phyloP scores from a whole-genome alignment of 192 early-diverging fungal species.

The Coemansia sp. region DNA sequence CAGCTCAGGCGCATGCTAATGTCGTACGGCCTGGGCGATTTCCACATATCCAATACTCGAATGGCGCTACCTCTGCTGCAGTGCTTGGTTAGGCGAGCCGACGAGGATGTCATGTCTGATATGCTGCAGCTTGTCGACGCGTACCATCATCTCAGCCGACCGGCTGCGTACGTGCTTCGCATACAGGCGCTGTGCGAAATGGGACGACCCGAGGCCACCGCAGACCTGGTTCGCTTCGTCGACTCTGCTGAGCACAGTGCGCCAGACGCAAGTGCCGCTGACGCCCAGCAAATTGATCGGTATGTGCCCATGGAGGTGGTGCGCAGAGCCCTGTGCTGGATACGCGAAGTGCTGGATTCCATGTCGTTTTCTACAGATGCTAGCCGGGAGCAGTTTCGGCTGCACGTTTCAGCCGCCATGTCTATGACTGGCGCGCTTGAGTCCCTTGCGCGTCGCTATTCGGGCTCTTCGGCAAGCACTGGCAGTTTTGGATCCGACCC shows the following conservation, averaged over 20 bases:
- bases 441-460: background rate
- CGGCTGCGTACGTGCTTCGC: slow-evolving; percentile 59
- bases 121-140: slow-evolving; percentile 62
- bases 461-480: background rate
- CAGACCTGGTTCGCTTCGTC: slow-evolving; percentile 18
- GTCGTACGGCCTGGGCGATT: slow-evolving; percentile 57
- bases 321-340: slow-evolving; percentile 40
- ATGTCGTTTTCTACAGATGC: slow-evolving; percentile 29
- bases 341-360: slow-evolving; percentile 41
- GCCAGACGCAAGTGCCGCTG: background rate
- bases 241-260: slow-evolving; percentile 31
- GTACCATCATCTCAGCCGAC: slow-evolving; percentile 60
- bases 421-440: slow-evolving; percentile 24
- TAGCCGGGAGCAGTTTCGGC: slow-evolving; percentile 27
- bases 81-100: slow-evolving; percentile 53
- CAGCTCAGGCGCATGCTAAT: slow-evolving; percentile 64
- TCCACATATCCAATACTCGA: slow-evolving; percentile 62
- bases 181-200: slow-evolving; percentile 57
- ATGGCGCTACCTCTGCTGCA: slow-evolving; percentile 59
- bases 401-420: slow-evolving; percentile 14
- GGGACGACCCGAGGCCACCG: slow-evolving; percentile 23
- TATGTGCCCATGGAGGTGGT: slow-evolving; percentile 39
- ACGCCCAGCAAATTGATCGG: background rate
- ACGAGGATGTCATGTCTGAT: slow-evolving; percentile 60
- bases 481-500: background rate